phyloP scores from a whole-genome alignment of 257 asterid species.

The Fraxinus quadrangulata region DNA sequence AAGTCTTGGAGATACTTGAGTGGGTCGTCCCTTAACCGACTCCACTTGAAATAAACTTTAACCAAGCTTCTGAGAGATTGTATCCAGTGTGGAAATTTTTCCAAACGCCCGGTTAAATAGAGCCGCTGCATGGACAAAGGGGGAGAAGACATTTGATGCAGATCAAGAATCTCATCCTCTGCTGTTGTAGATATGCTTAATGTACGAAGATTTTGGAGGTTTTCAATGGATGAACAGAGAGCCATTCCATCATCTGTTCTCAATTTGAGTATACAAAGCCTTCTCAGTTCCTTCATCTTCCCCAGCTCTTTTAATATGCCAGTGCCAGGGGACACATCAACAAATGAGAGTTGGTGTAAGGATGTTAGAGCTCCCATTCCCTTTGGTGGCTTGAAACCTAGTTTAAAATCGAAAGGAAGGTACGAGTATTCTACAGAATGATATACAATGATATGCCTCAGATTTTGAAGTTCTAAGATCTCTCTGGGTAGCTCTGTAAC shows the following conservation, averaged over 20 bases:
- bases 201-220: conserved; percentile 17
- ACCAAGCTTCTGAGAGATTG: conserved; percentile 18
- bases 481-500: conserved; percentile 33
- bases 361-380: conserved; percentile 27
- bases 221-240: conserved; percentile 24
- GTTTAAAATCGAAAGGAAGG: conserved; percentile 13
- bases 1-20: conserved; percentile 30
- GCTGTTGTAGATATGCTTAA: conserved; percentile 8
- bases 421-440: background rate
- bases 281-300: conserved; percentile 22
- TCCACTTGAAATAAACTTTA: conserved; percentile 25
- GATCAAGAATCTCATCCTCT: conserved; percentile 30
- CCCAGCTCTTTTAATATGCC: conserved; percentile 21
- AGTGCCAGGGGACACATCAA: conserved; percentile 20
- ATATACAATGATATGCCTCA: conserved; percentile 27
- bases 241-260: conserved; percentile 23
- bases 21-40: conserved; percentile 25
- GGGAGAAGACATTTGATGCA: conserved; percentile 3
- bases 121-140: conserved; percentile 28
- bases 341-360: conserved; percentile 17
- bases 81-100: conserved; percentile 33
- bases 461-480: conserved; percentile 28
- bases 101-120: conserved; percentile 24
- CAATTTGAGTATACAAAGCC: conserved; percentile 22
- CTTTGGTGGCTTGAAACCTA: conserved; percentile 22